Percentiles rank a stretch among this genome's conserved stretches.
Conservation (phyloP, 2,329 filamentous ascomycete species). For the Alternaria gaisen region DNA sequence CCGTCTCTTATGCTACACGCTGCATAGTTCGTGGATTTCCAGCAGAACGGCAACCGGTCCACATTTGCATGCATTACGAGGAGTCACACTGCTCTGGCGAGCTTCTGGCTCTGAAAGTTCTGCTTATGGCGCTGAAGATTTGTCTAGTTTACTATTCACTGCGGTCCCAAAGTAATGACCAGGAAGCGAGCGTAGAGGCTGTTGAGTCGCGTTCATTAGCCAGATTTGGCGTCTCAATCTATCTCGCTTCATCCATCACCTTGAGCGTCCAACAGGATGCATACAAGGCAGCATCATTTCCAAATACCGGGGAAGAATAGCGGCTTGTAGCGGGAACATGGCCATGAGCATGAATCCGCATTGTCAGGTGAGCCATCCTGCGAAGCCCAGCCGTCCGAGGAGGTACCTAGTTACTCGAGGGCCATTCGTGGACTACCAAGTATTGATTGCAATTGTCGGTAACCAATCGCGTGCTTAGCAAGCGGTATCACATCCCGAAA, state of each 20-base stretch:
- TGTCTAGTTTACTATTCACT: conserved; percentile 15
- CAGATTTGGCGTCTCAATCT: conserved; percentile 7
- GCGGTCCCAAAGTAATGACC: conserved; percentile 11
- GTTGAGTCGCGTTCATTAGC: conserved; percentile 8
- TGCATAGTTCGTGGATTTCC: conserved; percentile 17
- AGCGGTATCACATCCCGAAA: conserved; percentile 23
- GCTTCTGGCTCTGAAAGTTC: conserved; percentile 23
- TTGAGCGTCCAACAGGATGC: conserved; percentile 20
- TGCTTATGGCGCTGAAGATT: conserved; percentile 24
- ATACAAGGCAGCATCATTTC: conserved; percentile 21
- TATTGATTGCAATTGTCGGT: conserved; percentile 48
- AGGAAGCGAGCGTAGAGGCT: conserved; percentile 4
- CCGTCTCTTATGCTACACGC: conserved; percentile 9
- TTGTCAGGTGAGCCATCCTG: conserved; percentile 47
- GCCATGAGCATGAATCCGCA: conserved; percentile 33
- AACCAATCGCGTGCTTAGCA: conserved; percentile 40
- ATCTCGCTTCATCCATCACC: conserved; percentile 3
- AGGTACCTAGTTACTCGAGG: conserved; percentile 41
- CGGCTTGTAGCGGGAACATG: conserved; percentile 18
- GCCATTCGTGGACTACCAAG: conserved; percentile 47
- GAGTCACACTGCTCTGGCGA: conserved; percentile 28
- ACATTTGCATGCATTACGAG: conserved; percentile 21
- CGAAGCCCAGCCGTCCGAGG: conserved; percentile 18
- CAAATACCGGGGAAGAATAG: conserved; percentile 28
- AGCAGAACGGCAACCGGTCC: conserved; percentile 26